Evolutionary conservation across 352 stramenopile species (phyloP).

Genomic region (Phytophthora multivora): DNA sequence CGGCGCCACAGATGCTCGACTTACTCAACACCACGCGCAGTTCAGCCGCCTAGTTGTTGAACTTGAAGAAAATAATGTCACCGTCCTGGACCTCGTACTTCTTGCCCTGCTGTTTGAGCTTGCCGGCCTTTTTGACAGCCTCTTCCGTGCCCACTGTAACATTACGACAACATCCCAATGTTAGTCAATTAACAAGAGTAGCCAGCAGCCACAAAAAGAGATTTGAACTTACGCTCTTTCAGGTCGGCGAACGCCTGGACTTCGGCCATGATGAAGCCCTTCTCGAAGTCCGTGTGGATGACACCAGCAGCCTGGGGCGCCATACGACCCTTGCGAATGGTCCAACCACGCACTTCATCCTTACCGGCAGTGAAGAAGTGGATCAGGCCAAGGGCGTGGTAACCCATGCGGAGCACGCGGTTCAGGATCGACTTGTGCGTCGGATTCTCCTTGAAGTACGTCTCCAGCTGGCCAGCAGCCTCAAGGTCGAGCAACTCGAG

Average conservation of each 20-base stretch:
- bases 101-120: slow-evolving; percentile 91
- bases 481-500: slow-evolving; percentile 91
- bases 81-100: slow-evolving; percentile 91
- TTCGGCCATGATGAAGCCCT: slow-evolving; percentile 98
- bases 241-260: slow-evolving; percentile 88
- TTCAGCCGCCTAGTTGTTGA: slow-evolving; percentile 85
- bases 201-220: neutral
- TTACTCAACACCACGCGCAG: slow-evolving; percentile 25
- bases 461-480: slow-evolving; percentile 51
- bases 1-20: slow-evolving; percentile 7
- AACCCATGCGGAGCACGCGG: slow-evolving; percentile 97
- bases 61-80: slow-evolving; percentile 93
- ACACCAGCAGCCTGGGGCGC: slow-evolving; percentile 98
- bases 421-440: slow-evolving; percentile 93
- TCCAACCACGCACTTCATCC: slow-evolving; percentile 99
- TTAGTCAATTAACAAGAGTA: slow-evolving; percentile 12
- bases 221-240: slow-evolving; percentile 82
- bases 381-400: slow-evolving; percentile 97
- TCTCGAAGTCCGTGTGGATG: slow-evolving; percentile 99
- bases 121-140: slow-evolving; percentile 89
- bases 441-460: slow-evolving; percentile 85
- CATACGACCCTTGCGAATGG: slow-evolving; percentile 96
- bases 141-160: slow-evolving; percentile 79
- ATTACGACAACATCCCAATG: slow-evolving; percentile 2
- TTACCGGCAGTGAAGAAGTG: slow-evolving; percentile 99